A percentile compares a stretch with the other conserved stretches of the same genome.
Conservation (phyloP, 805 yeast genomes). For the Candida khao-thaluensis region DNA sequence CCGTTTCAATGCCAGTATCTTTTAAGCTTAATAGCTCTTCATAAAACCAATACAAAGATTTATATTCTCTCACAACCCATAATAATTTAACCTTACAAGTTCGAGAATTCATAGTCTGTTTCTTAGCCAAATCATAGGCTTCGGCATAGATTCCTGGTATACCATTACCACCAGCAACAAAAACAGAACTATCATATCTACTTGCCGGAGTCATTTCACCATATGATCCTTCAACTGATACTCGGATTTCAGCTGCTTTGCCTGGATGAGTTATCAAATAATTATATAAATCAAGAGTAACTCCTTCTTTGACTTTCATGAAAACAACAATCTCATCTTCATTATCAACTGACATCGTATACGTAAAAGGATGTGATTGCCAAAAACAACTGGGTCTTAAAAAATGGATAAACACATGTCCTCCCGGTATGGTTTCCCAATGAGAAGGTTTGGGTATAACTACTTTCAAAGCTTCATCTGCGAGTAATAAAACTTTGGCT, state of each 20-base stretch:
- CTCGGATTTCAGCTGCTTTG: conserved; percentile 22
- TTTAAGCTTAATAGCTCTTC: conserved; percentile 38
- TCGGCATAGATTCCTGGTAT: conserved; percentile 43
- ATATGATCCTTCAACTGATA: conserved; percentile 40
- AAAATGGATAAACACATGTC: conserved; percentile 58
- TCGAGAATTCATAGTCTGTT: background rate
- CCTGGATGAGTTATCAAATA: conserved; percentile 21
- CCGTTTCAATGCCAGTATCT: conserved; percentile 24
- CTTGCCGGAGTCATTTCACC: conserved; percentile 35
- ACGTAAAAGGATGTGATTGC: conserved; percentile 71
- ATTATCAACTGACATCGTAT: conserved; percentile 20
- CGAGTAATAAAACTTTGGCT: conserved; percentile 44
- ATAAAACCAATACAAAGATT: conserved; percentile 50
- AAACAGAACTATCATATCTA: conserved; percentile 28
- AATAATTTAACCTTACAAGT: conserved; percentile 39
- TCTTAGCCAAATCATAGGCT: conserved; percentile 20
- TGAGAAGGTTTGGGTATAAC: conserved; percentile 49
- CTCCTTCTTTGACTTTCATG: conserved; percentile 35
- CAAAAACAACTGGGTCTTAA: conserved; percentile 47
- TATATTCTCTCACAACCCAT: conserved; percentile 63
- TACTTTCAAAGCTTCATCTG: conserved; percentile 49
- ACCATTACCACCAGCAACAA: conserved; percentile 43
- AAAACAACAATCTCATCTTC: conserved; percentile 27
- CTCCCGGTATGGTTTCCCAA: conserved; percentile 61
- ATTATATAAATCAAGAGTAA: conserved; percentile 24